Percentiles rank a stretch among this genome's conserved stretches.
These are phyloP conservation scores for Agaricus sinodeliciosus DNA, from an alignment of 768 basidiomycete genomes.

Conservation along the genomic window DNA sequence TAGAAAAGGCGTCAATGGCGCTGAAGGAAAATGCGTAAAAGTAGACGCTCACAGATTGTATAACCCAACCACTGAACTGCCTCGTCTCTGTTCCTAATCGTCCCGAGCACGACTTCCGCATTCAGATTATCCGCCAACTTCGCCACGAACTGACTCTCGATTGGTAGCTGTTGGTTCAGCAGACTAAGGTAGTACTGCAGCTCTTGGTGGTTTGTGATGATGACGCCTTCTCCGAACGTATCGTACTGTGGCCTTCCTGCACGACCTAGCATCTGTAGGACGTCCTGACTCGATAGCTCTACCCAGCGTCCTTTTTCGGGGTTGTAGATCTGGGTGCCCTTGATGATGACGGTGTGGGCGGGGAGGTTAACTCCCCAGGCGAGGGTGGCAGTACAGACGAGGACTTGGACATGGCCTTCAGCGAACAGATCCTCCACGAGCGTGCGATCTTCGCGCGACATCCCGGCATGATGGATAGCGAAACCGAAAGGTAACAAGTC, in stretches of 20 bases:
- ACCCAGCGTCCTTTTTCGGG: slow-evolving; percentile 17
- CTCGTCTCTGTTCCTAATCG: too few species aligned
- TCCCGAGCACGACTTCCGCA: slow-evolving; percentile 67
- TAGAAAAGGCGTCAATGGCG: background rate
- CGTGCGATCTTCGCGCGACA: slow-evolving; percentile 85
- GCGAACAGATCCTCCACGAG: slow-evolving; percentile 93
- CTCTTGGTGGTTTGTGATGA: slow-evolving; percentile 97
- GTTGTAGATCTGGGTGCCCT: too few species aligned
- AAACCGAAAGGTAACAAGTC: slow-evolving; percentile 95
- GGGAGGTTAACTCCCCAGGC: slow-evolving; percentile 99
- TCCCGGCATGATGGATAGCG: slow-evolving; percentile 96
- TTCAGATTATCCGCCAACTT: slow-evolving; percentile 94
- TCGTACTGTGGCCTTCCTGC: slow-evolving; percentile 98
- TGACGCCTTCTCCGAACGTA: slow-evolving; percentile 94
- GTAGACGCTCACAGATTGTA: background rate
- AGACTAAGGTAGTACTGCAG: slow-evolving; percentile 94
- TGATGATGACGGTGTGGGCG: slow-evolving; percentile 56
- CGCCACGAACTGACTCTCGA: slow-evolving; percentile 90
- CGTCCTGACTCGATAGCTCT: slow-evolving; percentile 92
- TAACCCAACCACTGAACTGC: background rate
- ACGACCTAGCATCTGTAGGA: slow-evolving; percentile 96
- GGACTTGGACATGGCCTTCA: slow-evolving; percentile 86
- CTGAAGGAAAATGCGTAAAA: background rate
- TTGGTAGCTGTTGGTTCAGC: slow-evolving; percentile 95
- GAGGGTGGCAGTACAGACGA: slow-evolving; percentile 95